A percentile compares a stretch with the other conserved stretches of the same genome.
Evolutionary conservation across 257 asterid genomes (phyloP).

Genomic region (Rehmannia glutinosa): DNA sequence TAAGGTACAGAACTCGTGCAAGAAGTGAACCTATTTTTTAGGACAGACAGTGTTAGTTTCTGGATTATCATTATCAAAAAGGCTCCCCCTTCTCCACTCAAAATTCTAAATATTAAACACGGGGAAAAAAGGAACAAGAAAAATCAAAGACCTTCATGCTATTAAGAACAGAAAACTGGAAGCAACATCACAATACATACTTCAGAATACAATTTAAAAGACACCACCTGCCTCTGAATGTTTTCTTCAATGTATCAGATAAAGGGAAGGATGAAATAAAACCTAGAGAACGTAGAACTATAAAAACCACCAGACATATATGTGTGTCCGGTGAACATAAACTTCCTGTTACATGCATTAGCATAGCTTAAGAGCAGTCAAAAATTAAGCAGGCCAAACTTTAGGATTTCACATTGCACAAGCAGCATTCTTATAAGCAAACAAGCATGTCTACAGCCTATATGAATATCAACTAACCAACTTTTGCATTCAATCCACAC

Average conservation of each 20-base stretch:
- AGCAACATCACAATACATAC: neutral
- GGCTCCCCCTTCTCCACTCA: neutral
- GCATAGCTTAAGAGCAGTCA: neutral
- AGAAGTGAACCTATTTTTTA: slow-evolving; percentile 61
- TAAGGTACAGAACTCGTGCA: slow-evolving; percentile 87
- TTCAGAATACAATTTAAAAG: neutral
- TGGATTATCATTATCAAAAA: neutral
- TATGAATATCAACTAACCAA: neutral
- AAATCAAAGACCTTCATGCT: neutral
- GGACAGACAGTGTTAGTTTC: slow-evolving; percentile 4
- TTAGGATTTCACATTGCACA: neutral
- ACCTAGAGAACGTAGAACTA: neutral
- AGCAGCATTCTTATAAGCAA: neutral
- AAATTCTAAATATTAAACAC: neutral
- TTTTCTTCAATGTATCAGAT: neutral
- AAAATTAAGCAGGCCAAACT: neutral
- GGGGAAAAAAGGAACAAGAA: neutral
- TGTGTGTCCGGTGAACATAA: neutral
- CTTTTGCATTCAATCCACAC: neutral
- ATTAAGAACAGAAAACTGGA: slow-evolving; percentile 4
- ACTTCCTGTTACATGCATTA: neutral
- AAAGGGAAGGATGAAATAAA: neutral
- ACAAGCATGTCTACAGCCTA: neutral
- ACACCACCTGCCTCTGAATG: neutral
- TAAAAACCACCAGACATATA: neutral